Conservation (phyloP, 768 basidiomycete species). For the Mrakia blollopis region DNA sequence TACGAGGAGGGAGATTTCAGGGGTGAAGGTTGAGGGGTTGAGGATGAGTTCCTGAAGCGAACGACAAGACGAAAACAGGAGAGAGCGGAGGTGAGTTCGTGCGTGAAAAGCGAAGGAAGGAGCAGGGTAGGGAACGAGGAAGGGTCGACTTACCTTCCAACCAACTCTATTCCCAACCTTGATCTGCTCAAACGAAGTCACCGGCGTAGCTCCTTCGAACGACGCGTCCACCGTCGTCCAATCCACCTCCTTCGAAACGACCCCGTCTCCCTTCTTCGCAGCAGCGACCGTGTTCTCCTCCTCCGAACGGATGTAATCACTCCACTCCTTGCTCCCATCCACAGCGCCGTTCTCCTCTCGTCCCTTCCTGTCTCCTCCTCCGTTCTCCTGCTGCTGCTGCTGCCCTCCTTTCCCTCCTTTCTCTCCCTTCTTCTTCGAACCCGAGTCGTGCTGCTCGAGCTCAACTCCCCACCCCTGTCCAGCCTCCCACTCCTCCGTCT, state of each 20-base stretch:
- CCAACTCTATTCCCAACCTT: constrained; percentile 5
- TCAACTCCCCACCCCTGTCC: constrained; percentile 3
- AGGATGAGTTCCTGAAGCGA: constrained; percentile 23
- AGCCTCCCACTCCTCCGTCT: constrained; percentile 23
- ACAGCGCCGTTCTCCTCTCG: neutral
- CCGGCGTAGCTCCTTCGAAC: neutral
- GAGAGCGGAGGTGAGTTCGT: too few species aligned
- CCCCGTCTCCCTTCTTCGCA: neutral
- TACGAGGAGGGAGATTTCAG: constrained; percentile 14
- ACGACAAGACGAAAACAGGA: neutral
- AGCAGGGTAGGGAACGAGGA: neutral
- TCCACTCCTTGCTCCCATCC: constrained; percentile 14
- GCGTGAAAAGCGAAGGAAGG: neutral
- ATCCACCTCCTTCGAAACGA: neutral
- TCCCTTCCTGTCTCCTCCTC: neutral
- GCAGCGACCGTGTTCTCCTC: constrained; percentile 5
- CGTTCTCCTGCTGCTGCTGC: neutral
- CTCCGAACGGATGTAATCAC: neutral
- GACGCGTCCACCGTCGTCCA: constrained; percentile 2
- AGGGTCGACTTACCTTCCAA: neutral
- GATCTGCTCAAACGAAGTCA: neutral
- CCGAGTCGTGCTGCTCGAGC: neutral
- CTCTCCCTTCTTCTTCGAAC: neutral
- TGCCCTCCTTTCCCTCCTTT: neutral
- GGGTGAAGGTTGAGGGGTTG: constrained; percentile 9